Evolutionary conservation across 805 yeast species (phyloP).

Genomic region (Ogataea dorogensis): DNA sequence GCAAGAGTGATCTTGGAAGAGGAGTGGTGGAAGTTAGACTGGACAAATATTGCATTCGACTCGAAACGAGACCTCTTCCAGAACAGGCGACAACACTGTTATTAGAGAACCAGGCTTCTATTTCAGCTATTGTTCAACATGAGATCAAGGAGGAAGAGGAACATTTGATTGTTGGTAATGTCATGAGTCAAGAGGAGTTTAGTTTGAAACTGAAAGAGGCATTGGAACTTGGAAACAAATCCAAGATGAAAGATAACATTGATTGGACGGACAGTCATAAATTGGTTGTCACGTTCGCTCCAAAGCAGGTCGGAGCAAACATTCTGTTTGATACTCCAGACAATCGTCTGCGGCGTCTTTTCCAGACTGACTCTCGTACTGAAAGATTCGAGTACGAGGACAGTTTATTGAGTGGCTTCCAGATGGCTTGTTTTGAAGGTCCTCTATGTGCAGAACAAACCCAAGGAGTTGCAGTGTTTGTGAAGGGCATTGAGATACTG

Average conservation of each 20-base stretch:
- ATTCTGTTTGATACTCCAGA: constrained; percentile 57
- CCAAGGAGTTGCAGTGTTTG: constrained; percentile 69
- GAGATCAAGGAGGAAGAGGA: constrained; percentile 23
- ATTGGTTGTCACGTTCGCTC: constrained; percentile 68
- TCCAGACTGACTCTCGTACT: constrained; percentile 12
- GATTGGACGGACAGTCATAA: constrained; percentile 34
- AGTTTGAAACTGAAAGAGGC: constrained; percentile 32
- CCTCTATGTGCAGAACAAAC: constrained; percentile 87
- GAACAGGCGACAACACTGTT: constrained; percentile 48
- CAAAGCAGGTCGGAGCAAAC: constrained; percentile 73
- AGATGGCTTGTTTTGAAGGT: constrained; percentile 77
- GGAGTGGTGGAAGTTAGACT: constrained; percentile 50
- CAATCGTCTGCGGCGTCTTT: constrained; percentile 35
- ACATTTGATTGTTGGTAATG: constrained; percentile 45
- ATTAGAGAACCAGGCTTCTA: constrained; percentile 42
- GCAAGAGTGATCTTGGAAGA: constrained; percentile 46
- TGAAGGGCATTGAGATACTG: constrained; percentile 38
- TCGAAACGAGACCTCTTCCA: constrained; percentile 56
- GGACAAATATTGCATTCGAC: constrained; percentile 44
- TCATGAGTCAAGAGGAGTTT: constrained; percentile 32
- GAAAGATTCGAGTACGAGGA: constrained; percentile 48
- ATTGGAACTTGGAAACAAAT: constrained; percentile 19
- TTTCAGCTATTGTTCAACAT: constrained; percentile 37
- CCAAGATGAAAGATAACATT: constrained; percentile 25
- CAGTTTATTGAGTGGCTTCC: constrained; percentile 78